phyloP scores from a whole-genome alignment of 768 basidiomycete genomes.

The Polyporus arcularius region DNA sequence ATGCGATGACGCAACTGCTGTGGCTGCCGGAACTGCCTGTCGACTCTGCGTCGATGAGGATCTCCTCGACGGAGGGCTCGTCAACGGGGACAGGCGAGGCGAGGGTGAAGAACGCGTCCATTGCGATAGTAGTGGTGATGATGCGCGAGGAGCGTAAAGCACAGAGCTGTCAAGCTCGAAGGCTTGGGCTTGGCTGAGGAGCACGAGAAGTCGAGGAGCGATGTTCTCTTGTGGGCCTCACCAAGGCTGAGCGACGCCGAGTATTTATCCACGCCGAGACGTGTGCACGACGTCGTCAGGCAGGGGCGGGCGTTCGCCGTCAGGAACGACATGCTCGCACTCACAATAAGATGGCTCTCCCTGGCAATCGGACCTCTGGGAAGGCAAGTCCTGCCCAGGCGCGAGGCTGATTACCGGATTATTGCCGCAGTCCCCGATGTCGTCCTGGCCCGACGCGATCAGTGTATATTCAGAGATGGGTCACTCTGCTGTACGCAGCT shows the following conservation, averaged over 20 bases:
- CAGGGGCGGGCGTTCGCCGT: background rate
- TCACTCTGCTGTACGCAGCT: too few species aligned
- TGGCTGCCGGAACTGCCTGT: constrained; percentile 1
- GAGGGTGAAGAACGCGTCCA: constrained; percentile 24
- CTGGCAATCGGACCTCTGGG: background rate
- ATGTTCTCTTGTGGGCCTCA: background rate
- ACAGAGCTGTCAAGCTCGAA: constrained; percentile 1
- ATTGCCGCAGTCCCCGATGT: background rate
- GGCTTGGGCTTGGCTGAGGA: background rate
- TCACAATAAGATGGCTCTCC: constrained; percentile 1
- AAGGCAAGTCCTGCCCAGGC: background rate
- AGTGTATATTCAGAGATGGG: background rate
- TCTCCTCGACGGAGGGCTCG: constrained; percentile 13
- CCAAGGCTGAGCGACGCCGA: background rate
- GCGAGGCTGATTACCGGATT: constrained; percentile 2
- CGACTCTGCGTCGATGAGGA: constrained; percentile 12
- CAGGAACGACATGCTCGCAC: background rate
- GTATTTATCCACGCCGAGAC: background rate
- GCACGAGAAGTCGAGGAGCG: background rate
- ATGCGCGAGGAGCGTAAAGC: background rate
- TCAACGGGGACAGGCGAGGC: constrained; percentile 15
- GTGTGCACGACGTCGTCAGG: background rate
- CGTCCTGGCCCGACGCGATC: background rate
- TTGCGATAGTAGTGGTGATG: background rate
- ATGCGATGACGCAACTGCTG: constrained; percentile 15